A percentile compares a stretch with the other conserved stretches of the same genome.
These are phyloP conservation scores for Bipolaris cookei DNA, from an alignment of 2,329 filamentous ascomycete species.

Conservation along the genomic window DNA sequence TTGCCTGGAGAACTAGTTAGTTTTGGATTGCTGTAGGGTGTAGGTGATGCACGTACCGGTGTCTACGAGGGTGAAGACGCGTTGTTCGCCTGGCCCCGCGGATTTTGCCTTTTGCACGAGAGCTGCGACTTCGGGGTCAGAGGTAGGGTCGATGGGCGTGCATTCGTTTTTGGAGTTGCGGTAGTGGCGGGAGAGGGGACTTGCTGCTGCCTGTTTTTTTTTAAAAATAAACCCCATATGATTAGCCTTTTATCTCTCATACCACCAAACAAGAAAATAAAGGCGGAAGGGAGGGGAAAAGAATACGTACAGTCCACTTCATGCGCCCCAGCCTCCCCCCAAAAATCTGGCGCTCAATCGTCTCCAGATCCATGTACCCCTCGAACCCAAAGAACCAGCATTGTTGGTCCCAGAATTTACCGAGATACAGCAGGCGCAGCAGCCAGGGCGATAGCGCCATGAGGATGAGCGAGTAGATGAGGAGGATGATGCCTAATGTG, in stretches of 20 bases:
- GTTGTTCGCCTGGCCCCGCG: conserved; percentile 36
- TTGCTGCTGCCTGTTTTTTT: conserved; percentile 20
- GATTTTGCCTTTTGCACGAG: conserved; percentile 32
- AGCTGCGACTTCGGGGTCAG: conserved; percentile 25
- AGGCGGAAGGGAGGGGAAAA: not conserved
- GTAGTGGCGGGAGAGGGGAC: conserved; percentile 44
- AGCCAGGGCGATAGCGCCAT: conserved; percentile 45
- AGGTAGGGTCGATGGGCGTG: conserved; percentile 42
- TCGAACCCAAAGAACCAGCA: conserved; percentile 55
- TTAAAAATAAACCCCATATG: no score
- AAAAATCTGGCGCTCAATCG: conserved; percentile 51
- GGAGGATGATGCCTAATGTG: conserved; percentile 20
- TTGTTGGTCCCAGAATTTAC: conserved; percentile 51
- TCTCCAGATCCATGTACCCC: conserved; percentile 49
- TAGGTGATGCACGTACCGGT: conserved; percentile 39
- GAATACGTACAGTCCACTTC: conserved; percentile 43
- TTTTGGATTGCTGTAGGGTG: not conserved
- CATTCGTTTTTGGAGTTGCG: conserved; percentile 39
- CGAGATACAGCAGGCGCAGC: conserved; percentile 47
- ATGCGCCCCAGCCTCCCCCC: conserved; percentile 46
- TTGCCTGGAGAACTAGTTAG: conserved; percentile 25
- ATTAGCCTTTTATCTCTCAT: no score
- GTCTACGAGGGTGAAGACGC: conserved; percentile 35
- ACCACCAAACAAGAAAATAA: not conserved
- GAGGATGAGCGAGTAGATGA: conserved; percentile 36